Conservation (phyloP, 345 rosid species). For the Eucalyptus dawsonii region DNA sequence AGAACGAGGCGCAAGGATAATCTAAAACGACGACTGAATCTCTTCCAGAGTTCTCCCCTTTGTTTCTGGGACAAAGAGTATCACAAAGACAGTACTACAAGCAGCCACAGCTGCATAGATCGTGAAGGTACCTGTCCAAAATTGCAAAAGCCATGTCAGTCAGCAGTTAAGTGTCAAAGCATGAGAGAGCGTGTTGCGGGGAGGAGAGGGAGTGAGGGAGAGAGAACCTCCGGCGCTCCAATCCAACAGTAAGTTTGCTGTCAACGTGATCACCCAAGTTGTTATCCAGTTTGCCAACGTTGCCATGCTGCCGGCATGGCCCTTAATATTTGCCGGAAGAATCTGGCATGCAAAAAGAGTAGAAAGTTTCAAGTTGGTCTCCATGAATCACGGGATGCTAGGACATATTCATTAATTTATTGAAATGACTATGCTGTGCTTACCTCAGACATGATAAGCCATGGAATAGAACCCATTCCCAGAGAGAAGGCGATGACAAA, state of each 20-base stretch:
- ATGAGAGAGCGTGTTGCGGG: neutral
- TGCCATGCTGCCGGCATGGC: constrained; percentile 32
- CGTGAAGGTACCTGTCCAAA: constrained; percentile 41
- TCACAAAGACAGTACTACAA: constrained; percentile 25
- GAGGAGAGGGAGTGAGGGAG: neutral
- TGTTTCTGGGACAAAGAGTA: constrained; percentile 55
- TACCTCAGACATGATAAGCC: constrained; percentile 99
- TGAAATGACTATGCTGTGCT: neutral
- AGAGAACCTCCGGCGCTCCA: constrained; percentile 33
- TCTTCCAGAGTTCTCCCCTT: constrained; percentile 68
- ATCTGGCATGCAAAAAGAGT: constrained; percentile 26
- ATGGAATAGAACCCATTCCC: constrained; percentile 93
- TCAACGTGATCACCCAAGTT: constrained; percentile 19
- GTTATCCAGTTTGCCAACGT: constrained; percentile 19
- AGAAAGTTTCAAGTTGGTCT: neutral
- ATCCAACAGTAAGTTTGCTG: constrained; percentile 27
- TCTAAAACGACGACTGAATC: constrained; percentile 57
- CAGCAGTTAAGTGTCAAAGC: neutral
- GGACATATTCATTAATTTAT: neutral
- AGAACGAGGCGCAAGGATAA: neutral
- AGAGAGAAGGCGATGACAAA: constrained; percentile 64
- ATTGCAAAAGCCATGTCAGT: neutral
- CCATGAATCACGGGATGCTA: neutral
- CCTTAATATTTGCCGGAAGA: constrained; percentile 38
- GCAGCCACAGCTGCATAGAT: constrained; percentile 30